Conservation (phyloP, 192 early-diverging fungal genomes). For the Linnemannia elongata region DNA sequence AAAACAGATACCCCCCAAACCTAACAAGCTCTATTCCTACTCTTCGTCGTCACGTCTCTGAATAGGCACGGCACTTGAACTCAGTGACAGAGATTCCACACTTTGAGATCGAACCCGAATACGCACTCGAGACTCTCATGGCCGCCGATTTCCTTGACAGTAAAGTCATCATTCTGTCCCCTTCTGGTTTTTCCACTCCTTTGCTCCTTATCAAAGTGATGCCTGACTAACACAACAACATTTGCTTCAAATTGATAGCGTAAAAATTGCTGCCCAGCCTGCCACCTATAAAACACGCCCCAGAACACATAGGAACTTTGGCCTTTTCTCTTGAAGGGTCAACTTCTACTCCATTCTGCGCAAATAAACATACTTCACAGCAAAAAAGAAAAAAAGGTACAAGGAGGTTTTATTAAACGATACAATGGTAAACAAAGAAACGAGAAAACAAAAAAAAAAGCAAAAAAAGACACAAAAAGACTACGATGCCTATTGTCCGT, state of each 20-base stretch:
- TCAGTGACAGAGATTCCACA: slow-evolving; percentile 85
- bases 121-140: slow-evolving; percentile 93
- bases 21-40: background rate
- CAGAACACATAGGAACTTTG: too few relatives aligned
- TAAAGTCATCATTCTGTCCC: slow-evolving; percentile 59
- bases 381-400: background rate
- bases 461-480: background rate
- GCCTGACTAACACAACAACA: too few relatives aligned
- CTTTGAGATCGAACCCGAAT: slow-evolving; percentile 90
- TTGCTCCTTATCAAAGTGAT: too few relatives aligned
- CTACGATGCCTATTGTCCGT: background rate
- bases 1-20: too few relatives aligned
- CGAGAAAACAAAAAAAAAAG: background rate
- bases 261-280: too few relatives aligned
- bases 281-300: too few relatives aligned
- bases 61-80: slow-evolving; percentile 44
- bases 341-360: too few relatives aligned
- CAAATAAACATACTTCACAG: too few relatives aligned
- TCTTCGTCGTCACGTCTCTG: background rate
- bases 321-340: too few relatives aligned
- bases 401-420: background rate
- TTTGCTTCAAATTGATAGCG: background rate
- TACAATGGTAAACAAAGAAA: background rate
- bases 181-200: background rate
- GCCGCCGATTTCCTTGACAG: slow-evolving; percentile 97